Evolutionary conservation across 805 yeast genomes (phyloP).

Genomic region (Tetrapisispora fleetii): DNA sequence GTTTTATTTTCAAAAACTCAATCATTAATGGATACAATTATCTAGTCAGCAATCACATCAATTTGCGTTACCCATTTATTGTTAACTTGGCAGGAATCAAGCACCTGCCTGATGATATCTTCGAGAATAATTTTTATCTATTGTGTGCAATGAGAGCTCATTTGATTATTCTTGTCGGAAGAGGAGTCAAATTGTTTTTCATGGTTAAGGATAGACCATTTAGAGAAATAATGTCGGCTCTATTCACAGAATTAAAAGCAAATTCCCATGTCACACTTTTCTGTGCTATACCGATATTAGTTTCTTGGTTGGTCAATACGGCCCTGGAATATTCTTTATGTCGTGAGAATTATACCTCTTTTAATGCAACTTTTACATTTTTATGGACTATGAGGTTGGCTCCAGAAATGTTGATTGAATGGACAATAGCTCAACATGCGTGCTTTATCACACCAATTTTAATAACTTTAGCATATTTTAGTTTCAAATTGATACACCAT

Average conservation of each 20-base stretch:
- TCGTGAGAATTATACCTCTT: slow-evolving; percentile 8
- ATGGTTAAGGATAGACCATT: not conserved
- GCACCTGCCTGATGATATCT: not conserved
- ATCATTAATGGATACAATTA: not conserved
- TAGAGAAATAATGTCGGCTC: not conserved
- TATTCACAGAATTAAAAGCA: not conserved
- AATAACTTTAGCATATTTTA: slow-evolving; percentile 4
- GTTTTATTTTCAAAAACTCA: not conserved
- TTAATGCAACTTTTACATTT: slow-evolving; percentile 1
- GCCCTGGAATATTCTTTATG: slow-evolving; percentile 13
- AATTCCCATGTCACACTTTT: not conserved
- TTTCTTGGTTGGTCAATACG: slow-evolving; percentile 10
- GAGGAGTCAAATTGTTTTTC: not conserved
- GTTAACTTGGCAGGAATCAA: not conserved
- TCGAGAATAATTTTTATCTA: not conserved
- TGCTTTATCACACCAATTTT: slow-evolving; percentile 7
- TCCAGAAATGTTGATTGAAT: slow-evolving; percentile 4
- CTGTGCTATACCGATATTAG: slow-evolving; percentile 4
- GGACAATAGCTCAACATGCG: slow-evolving; percentile 16
- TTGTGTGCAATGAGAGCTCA: not conserved
- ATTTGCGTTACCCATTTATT: not conserved
- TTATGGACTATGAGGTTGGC: slow-evolving; percentile 9
- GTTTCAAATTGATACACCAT: slow-evolving; percentile 1
- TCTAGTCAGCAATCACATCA: not conserved
- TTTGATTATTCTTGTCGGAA: not conserved